A percentile compares a stretch with the other conserved stretches of the same genome.
These are phyloP conservation scores for Phytophthora citricola DNA, from an alignment of 352 stramenopile genomes.

Conservation along the genomic window DNA sequence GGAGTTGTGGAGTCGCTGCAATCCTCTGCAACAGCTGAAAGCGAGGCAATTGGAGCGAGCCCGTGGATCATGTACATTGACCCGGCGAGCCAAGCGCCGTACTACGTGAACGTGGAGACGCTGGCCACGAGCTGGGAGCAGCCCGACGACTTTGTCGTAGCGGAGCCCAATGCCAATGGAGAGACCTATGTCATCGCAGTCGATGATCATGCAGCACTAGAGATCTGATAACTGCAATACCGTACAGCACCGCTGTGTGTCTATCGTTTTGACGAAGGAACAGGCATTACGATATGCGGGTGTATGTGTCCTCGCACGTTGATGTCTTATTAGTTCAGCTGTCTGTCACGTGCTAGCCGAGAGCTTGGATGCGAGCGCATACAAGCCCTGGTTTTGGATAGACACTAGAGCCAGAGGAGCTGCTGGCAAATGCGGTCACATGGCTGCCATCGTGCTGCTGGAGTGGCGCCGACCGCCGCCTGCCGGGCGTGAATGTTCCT, in stretches of 20 bases:
- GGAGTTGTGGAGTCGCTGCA: constrained; percentile 12
- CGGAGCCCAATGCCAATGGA: constrained; percentile 17
- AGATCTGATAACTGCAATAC: constrained; percentile 25
- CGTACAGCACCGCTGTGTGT: background rate
- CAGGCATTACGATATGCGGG: background rate
- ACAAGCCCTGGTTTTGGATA: constrained; percentile 31
- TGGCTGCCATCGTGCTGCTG: constrained; percentile 13
- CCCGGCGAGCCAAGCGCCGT: constrained; percentile 40
- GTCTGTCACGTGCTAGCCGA: constrained; percentile 18
- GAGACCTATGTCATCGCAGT: constrained; percentile 61
- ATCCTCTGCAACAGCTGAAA: constrained; percentile 18
- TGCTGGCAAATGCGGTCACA: constrained; percentile 22
- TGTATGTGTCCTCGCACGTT: constrained; percentile 24
- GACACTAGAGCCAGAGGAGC: constrained; percentile 19
- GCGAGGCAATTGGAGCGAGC: constrained; percentile 4
- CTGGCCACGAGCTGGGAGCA: constrained; percentile 60
- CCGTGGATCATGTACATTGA: constrained; percentile 64
- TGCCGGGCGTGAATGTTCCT: constrained; percentile 34
- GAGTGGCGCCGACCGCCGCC: constrained; percentile 10
- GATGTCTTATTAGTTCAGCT: constrained; percentile 34
- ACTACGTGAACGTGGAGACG: constrained; percentile 65
- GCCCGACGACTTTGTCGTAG: constrained; percentile 30
- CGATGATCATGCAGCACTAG: constrained; percentile 24
- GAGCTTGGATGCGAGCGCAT: constrained; percentile 8
- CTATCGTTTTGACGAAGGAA: constrained; percentile 5